Evolutionary conservation across 2,329 filamentous ascomycete genomes (phyloP).

Genomic region (Botryosphaeria dothidea): DNA sequence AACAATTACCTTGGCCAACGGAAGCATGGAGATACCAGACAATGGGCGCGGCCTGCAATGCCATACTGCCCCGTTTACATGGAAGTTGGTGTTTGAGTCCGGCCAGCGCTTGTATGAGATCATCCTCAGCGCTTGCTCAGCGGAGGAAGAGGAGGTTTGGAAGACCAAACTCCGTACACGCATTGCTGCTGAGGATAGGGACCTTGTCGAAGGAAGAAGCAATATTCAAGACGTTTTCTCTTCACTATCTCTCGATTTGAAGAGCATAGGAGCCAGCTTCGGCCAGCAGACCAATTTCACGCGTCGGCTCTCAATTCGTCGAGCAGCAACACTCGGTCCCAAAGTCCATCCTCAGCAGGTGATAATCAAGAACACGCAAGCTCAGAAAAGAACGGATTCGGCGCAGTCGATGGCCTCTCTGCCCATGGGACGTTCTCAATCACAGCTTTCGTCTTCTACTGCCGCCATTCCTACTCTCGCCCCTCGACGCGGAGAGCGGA

Average conservation of each 20-base stretch:
- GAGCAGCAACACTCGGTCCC: constrained; percentile 71
- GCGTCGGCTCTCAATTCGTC: constrained; percentile 74
- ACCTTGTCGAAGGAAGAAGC: constrained; percentile 50
- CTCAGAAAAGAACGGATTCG: constrained; percentile 58
- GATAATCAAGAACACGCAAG: constrained; percentile 82
- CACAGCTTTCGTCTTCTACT: constrained; percentile 64
- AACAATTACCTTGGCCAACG: constrained; percentile 67
- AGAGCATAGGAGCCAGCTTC: constrained; percentile 73
- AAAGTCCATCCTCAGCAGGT: constrained; percentile 72
- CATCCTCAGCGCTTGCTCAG: constrained; percentile 82
- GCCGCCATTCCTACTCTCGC: constrained; percentile 68
- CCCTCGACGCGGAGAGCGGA: constrained; percentile 72
- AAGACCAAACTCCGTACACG: constrained; percentile 63
- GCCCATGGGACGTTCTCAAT: constrained; percentile 77
- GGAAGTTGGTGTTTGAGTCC: constrained; percentile 86
- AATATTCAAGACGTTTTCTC: constrained; percentile 57
- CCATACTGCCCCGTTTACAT: constrained; percentile 81
- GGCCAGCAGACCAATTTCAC: constrained; percentile 67
- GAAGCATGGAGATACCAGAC: constrained; percentile 70
- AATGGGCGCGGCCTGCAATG: constrained; percentile 83
- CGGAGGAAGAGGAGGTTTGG: constrained; percentile 80
- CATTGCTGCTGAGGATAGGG: constrained; percentile 51
- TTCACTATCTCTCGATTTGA: constrained; percentile 69
- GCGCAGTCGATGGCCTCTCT: constrained; percentile 45
- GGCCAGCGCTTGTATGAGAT: constrained; percentile 78